Percentiles rank a stretch among this genome's conserved stretches.
Conservation (phyloP, 2,329 filamentous ascomycete species). For the Epichloe scottii region DNA sequence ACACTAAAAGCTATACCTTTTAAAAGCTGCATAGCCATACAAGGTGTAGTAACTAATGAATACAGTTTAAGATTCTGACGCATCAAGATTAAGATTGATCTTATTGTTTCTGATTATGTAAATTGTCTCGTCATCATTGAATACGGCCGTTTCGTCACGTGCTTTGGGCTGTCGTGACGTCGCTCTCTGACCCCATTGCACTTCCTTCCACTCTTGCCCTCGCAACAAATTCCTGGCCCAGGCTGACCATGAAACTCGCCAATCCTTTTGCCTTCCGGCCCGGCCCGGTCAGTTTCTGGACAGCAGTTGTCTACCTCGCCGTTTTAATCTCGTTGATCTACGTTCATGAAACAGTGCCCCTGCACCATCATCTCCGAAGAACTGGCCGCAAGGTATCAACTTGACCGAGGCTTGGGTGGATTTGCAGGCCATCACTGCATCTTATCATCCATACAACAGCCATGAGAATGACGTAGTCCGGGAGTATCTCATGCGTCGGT, state of each 20-base stretch:
- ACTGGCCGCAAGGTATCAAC: slow-evolving; percentile 51
- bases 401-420: slow-evolving; percentile 80
- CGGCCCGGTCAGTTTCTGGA: slow-evolving; percentile 70
- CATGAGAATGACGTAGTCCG: slow-evolving; percentile 70
- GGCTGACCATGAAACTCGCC: slow-evolving; percentile 16
- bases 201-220: neutral
- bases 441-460: slow-evolving; percentile 84
- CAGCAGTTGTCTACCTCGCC: slow-evolving; percentile 62
- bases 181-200: neutral
- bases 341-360: slow-evolving; percentile 66
- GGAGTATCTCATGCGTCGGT: slow-evolving; percentile 58
- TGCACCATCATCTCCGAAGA: slow-evolving; percentile 40
- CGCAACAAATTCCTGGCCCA: neutral
- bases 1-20: no score
- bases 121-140: neutral
- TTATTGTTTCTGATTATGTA: no score
- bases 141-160: neutral
- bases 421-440: slow-evolving; percentile 58
- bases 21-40: no score
- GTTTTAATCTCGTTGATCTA: slow-evolving; percentile 60
- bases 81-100: no score
- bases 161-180: neutral
- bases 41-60: no score
- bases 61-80: no score
- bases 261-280: slow-evolving; percentile 68